A percentile compares a stretch with the other conserved stretches of the same genome.
These are phyloP conservation scores for Rhizoclosmatium sp. DNA, from an alignment of 192 early-diverging fungal genomes.

Conservation along the genomic window DNA sequence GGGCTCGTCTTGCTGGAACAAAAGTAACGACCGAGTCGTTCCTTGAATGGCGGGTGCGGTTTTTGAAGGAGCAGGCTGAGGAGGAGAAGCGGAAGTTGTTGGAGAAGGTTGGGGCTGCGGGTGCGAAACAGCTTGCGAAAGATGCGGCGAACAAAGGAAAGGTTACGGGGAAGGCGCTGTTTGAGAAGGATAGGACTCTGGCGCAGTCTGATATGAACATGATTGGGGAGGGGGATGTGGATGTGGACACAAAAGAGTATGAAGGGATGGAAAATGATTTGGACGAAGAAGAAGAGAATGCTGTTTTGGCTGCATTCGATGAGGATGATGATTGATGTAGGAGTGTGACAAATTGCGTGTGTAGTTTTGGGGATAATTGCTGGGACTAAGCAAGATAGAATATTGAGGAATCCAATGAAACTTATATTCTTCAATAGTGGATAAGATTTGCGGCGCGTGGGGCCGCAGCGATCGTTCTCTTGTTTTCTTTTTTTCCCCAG, in stretches of 20 bases:
- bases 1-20: conserved; percentile 81
- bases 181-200: conserved; percentile 88
- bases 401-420: no score
- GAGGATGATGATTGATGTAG: conserved; percentile 43
- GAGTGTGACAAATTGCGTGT: no score
- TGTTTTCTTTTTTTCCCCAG: no score
- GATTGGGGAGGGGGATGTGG: conserved; percentile 85
- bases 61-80: conserved; percentile 73
- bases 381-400: no score
- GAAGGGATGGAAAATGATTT: conserved; percentile 68
- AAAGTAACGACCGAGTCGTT: conserved; percentile 82
- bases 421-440: no score
- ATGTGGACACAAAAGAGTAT: conserved; percentile 67
- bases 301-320: conserved; percentile 47
- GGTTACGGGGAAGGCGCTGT: conserved; percentile 82
- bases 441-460: no score
- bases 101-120: conserved; percentile 27
- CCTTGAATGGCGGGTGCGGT: conserved; percentile 78
- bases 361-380: no score
- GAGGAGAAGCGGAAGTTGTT: conserved; percentile 28
- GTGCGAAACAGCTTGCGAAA: conserved; percentile 27
- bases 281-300: conserved; percentile 70
- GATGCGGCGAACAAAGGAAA: conserved; percentile 43
- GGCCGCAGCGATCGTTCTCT: no score
- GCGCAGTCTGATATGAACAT: conserved; percentile 82